Conservation (phyloP, 257 asterid species). For the Avicennia marina region DNA sequence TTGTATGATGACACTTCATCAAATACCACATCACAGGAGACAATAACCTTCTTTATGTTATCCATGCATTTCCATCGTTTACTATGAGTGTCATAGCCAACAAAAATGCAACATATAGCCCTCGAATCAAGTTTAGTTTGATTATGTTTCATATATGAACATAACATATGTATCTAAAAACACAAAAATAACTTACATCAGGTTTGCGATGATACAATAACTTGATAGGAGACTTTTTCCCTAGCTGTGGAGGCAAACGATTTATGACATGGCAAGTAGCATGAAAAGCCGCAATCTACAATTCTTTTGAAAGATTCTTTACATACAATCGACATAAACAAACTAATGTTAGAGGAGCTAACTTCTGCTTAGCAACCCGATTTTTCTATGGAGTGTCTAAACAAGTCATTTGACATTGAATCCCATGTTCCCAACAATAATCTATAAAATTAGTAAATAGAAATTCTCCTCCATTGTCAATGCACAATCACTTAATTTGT, state of each 20-base stretch:
- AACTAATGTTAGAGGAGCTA: neutral
- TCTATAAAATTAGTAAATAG: neutral
- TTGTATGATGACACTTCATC: neutral
- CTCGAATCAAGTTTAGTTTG: neutral
- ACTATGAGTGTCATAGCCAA: neutral
- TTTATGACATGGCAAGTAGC: neutral
- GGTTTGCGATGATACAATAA: neutral
- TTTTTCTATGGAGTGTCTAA: neutral
- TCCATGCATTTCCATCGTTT: neutral
- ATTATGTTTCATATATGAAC: neutral
- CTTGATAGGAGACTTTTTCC: neutral
- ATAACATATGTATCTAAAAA: neutral
- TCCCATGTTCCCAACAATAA: neutral
- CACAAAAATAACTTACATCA: neutral
- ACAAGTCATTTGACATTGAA: neutral
- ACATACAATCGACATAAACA: neutral
- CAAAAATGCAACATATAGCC: neutral
- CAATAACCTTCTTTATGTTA: neutral
- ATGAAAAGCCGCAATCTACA: neutral
- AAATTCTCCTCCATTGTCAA: neutral
- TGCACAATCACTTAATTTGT: neutral
- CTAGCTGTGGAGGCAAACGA: neutral
- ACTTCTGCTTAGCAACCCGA: neutral
- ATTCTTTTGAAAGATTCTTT: neutral
- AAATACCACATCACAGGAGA: neutral